These are phyloP conservation scores for Tylopilus intermedius DNA, from an alignment of 768 basidiomycete species.

Conservation along the genomic window DNA sequence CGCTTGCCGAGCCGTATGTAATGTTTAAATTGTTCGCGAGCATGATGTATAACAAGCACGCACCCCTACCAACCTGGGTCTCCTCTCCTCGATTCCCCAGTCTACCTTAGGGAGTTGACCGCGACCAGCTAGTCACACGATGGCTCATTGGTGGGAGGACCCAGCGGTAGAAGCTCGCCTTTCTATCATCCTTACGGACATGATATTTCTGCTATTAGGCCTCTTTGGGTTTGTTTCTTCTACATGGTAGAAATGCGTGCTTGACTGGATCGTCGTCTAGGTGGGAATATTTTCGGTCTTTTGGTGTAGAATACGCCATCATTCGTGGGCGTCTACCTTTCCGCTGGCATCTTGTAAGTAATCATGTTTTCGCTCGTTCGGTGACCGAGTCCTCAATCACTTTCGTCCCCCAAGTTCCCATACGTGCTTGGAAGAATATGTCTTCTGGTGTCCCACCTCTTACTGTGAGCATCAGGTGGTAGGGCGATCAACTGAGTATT, in stretches of 20 bases:
- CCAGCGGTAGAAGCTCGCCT: constrained; percentile 5
- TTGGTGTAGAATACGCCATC: constrained; percentile 19
- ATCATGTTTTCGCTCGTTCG: background rate
- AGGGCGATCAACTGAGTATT: too few relatives aligned
- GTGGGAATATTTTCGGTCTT: constrained; percentile 23
- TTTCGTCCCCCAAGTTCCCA: constrained; percentile 13
- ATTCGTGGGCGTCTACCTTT: constrained; percentile 18
- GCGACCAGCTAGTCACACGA: background rate
- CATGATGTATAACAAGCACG: background rate
- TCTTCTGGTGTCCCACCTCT: constrained; percentile 11
- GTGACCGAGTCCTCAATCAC: background rate
- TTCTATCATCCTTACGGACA: background rate
- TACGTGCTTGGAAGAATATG: constrained; percentile 22
- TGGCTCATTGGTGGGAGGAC: constrained; percentile 19
- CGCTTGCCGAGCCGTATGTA: background rate
- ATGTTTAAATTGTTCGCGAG: too few relatives aligned
- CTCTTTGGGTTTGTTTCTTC: constrained; percentile 12
- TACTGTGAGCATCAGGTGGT: constrained; percentile 6
- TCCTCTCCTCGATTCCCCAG: background rate
- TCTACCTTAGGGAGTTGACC: too few relatives aligned
- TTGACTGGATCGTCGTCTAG: constrained; percentile 4
- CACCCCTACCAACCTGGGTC: background rate
- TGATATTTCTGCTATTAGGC: constrained; percentile 14
- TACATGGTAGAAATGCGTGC: background rate
- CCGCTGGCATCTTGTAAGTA: constrained; percentile 24